phyloP scores from a whole-genome alignment of 2,329 filamentous ascomycete species.

The Colletotrichum sp. region DNA sequence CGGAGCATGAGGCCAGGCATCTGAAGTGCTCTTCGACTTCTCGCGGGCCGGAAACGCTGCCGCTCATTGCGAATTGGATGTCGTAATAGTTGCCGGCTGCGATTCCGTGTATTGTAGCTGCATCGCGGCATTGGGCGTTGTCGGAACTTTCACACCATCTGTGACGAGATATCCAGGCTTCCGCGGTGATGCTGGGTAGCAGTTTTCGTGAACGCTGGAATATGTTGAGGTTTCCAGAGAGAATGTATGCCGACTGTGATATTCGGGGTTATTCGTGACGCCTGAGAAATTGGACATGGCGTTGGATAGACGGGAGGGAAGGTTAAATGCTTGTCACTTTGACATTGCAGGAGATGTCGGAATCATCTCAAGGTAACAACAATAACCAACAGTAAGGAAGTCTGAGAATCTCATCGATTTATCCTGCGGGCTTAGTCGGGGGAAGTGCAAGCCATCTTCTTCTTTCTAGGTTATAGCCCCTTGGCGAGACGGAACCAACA shows the following conservation, averaged over 20 bases:
- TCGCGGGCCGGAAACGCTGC: neutral
- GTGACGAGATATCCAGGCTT: neutral
- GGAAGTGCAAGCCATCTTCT: neutral
- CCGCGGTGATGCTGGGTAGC: neutral
- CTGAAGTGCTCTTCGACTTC: neutral
- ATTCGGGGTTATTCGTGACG: neutral
- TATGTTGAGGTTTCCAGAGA: neutral
- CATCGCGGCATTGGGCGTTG: neutral
- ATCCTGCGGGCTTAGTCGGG: fast-evolving
- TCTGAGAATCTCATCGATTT: neutral
- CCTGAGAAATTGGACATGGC: neutral
- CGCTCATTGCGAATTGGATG: neutral
- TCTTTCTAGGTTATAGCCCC: neutral
- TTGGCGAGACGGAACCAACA: neutral
- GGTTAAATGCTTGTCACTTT: neutral
- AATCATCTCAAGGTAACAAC: neutral
- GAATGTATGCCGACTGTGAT: neutral
- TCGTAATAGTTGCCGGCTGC: neutral
- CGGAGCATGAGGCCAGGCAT: neutral
- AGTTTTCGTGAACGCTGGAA: neutral
- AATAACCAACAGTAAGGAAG: neutral
- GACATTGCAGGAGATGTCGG: neutral
- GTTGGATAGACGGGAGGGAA: neutral
- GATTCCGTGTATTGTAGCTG: fast-evolving
- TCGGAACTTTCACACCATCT: fast-evolving